Percentiles rank a stretch among this genome's conserved stretches.
These are phyloP conservation scores for Debaryomyces sp. DNA, from an alignment of 1,139 yeast species.

Conservation along the genomic window DNA sequence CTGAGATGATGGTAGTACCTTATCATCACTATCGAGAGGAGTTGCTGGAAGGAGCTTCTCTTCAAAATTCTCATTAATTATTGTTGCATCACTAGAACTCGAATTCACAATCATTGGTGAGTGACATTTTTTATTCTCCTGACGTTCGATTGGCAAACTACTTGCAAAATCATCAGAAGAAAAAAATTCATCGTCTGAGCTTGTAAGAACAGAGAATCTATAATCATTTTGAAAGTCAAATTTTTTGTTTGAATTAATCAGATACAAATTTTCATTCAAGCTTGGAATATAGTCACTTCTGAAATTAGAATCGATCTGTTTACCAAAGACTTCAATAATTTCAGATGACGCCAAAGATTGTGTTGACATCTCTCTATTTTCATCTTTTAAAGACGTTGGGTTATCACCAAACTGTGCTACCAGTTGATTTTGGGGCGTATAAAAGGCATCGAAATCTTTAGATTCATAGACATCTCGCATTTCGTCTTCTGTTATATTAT, in stretches of 20 bases:
- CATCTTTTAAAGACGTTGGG: constrained; percentile 7
- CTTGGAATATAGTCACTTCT: neutral
- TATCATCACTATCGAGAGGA: neutral
- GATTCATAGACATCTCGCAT: neutral
- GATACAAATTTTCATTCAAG: neutral
- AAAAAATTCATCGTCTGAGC: constrained; percentile 37
- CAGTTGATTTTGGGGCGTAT: constrained; percentile 2
- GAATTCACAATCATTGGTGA: constrained; percentile 19
- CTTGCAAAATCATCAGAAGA: constrained; percentile 31
- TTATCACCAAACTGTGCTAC: constrained; percentile 10
- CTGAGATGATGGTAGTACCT: neutral
- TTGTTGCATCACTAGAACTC: constrained; percentile 38
- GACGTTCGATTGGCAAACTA: neutral
- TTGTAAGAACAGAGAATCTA: constrained; percentile 13
- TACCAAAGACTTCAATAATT: constrained; percentile 33
- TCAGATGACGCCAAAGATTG: constrained; percentile 36
- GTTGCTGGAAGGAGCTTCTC: constrained; percentile 5
- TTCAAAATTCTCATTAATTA: constrained; percentile 23
- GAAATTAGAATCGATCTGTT: constrained; percentile 26
- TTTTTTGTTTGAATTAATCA: neutral
- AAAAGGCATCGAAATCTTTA: constrained; percentile 4
- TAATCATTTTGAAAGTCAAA: neutral
- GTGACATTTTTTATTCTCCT: neutral
- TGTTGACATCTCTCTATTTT: constrained; percentile 21
- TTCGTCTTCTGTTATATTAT: neutral